phyloP scores from a whole-genome alignment of 2,329 filamentous ascomycete genomes.

The Stachybotrys echinatus region DNA sequence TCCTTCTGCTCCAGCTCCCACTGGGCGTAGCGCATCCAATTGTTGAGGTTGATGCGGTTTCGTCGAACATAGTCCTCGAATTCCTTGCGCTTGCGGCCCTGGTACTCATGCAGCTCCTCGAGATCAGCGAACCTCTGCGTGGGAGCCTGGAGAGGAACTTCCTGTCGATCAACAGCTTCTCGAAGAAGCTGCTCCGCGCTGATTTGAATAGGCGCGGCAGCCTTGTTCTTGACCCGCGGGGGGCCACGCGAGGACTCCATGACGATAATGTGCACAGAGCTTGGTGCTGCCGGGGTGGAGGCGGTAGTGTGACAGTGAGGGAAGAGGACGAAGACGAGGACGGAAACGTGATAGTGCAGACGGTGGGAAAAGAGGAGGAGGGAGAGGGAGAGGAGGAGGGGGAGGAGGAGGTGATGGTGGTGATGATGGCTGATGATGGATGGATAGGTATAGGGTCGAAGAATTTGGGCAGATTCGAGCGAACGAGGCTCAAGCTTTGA shows the following conservation, averaged over 20 bases:
- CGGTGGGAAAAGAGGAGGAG: no score
- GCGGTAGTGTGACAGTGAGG: constrained; percentile 1
- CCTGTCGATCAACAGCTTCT: constrained; percentile 95
- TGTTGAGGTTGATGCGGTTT: constrained; percentile 94
- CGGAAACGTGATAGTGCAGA: constrained; percentile 1
- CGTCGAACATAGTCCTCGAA: constrained; percentile 97
- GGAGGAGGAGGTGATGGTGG: no score
- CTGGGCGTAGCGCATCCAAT: constrained; percentile 96
- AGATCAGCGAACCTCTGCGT: constrained; percentile 94
- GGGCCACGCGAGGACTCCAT: constrained; percentile 93
- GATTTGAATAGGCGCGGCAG: constrained; percentile 83
- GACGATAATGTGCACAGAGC: constrained; percentile 18
- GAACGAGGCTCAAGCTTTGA: constrained; percentile 18
- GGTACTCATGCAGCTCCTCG: constrained; percentile 96
- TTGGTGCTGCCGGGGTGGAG: background rate
- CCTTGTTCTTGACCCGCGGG: constrained; percentile 98
- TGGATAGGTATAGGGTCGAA: no score
- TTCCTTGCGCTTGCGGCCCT: constrained; percentile 91
- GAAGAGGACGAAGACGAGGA: constrained; percentile 2
- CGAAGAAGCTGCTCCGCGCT: constrained; percentile 95
- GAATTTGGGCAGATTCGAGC: no score
- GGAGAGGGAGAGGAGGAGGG: no score
- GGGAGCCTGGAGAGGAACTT: constrained; percentile 79
- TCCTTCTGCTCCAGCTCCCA: constrained; percentile 99
- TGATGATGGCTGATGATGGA: no score